A percentile compares a stretch with the other conserved stretches of the same genome.
Evolutionary conservation across 352 stramenopile genomes (phyloP).

Genomic region (Halophytophthora batemanensis): DNA sequence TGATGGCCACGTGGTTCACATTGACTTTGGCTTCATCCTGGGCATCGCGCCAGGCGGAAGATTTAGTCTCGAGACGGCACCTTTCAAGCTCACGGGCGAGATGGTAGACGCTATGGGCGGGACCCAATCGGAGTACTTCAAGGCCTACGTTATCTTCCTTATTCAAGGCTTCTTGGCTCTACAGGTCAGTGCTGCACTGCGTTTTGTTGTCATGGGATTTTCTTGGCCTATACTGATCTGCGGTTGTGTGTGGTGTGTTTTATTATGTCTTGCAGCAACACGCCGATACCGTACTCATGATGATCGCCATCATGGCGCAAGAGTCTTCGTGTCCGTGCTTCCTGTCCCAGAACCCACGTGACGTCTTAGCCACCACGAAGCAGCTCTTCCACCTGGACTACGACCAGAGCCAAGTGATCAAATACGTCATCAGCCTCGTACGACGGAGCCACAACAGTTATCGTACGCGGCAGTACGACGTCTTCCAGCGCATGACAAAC

Average conservation of each 20-base stretch:
- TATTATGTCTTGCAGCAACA: slow-evolving; percentile 60
- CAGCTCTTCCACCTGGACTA: slow-evolving; percentile 78
- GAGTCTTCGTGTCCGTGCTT: slow-evolving; percentile 97
- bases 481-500: slow-evolving; percentile 92
- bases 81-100: slow-evolving; percentile 98
- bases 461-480: slow-evolving; percentile 88
- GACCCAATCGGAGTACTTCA: slow-evolving; percentile 89
- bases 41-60: slow-evolving; percentile 92
- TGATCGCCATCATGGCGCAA: slow-evolving; percentile 96
- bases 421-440: slow-evolving; percentile 88
- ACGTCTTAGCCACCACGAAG: slow-evolving; percentile 76
- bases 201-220: neutral
- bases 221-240: slow-evolving; percentile 9
- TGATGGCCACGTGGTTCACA: slow-evolving; percentile 96
- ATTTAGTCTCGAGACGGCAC: slow-evolving; percentile 96
- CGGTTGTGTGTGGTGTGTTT: slow-evolving; percentile 12
- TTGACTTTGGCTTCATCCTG: slow-evolving; percentile 99
- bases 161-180: slow-evolving; percentile 96
- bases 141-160: slow-evolving; percentile 96
- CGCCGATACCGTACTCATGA: slow-evolving; percentile 91
- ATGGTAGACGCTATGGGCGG: slow-evolving; percentile 98
- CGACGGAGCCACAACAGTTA: slow-evolving; percentile 90
- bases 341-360: slow-evolving; percentile 66
- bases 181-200: slow-evolving; percentile 50
- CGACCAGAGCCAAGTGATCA: slow-evolving; percentile 85